Evolutionary conservation across 768 basidiomycete genomes (phyloP), one percentile per base, ranked within the genome.

Genomic region (Plicaturopsis crispa): DNA sequence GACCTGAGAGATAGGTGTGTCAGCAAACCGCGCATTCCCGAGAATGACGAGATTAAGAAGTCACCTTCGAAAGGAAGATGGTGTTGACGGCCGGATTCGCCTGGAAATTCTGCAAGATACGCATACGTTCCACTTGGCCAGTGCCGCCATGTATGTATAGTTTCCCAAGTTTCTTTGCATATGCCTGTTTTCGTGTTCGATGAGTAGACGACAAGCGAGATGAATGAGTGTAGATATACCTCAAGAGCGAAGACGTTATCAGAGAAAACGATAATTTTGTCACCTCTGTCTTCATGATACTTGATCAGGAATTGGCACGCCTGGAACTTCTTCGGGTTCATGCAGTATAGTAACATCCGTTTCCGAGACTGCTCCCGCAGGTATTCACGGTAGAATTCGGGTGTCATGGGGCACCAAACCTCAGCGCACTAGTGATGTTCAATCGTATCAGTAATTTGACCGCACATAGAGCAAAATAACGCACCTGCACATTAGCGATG

Each of bases 391-490:
- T 98, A 99, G 59, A 99, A 99, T 57, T 98, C 93, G 4, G 96
- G 94, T 14, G 96, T 94, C 96, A 99, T 98, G 13, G 90, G 89
- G 56, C 96, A 99, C 96, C 96, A 99, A 6, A 99, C 96, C 61
- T 99, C 96, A 12, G 96, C 96, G 55, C 96, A 99, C 89, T 98
- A 50, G 16, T 42, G 16, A 35, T 36, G 33, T 26, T n/a, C n/a
- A 11, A 10, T 14, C 13, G 19, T 8, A 34, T 33, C 36, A 23
- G 28, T 10, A 21, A 17, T 11, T 32, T 20, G 31, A 21, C 1
- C 18, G 24, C 28, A 38, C 14, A 6, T 13, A 4, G 20, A 8
- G 13, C 18, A 19, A 34, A 18, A 10, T 24, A 20, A 56, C 72
- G 49, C 57, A 92, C 92, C 80, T 98, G 93, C n/a, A 99, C 96